Percentiles rank a stretch among this genome's conserved stretches.
Conservation (phyloP, 225 moss, liverwort and hornwort species). For the Thuidium tamariscinum region DNA sequence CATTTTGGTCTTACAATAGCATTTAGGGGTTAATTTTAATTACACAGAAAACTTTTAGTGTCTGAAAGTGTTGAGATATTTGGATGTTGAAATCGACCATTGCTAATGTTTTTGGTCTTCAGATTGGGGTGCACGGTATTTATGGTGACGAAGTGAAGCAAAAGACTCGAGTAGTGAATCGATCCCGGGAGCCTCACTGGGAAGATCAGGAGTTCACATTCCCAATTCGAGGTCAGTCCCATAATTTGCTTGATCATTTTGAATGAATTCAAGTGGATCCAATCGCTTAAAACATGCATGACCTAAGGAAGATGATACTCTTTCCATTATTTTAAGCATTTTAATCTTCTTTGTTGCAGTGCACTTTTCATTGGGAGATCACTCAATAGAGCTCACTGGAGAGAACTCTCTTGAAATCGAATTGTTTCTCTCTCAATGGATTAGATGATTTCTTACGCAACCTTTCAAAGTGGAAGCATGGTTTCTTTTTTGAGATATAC, state of each 20-base stretch:
- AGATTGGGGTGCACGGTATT: conserved; percentile 51
- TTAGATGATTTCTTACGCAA: not conserved
- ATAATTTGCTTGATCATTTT: not conserved
- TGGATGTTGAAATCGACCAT: not conserved
- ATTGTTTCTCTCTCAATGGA: not conserved
- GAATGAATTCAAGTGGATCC: not conserved
- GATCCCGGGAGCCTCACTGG: conserved; percentile 44
- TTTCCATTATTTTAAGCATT: not conserved
- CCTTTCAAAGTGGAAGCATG: not conserved
- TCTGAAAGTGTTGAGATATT: not conserved
- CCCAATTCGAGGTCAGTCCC: conserved; percentile 28
- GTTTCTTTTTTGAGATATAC: not conserved
- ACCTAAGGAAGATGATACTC: not conserved
- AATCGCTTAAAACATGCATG: not conserved
- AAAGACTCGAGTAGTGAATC: not conserved
- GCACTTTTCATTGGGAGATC: not conserved
- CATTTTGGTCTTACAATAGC: not conserved
- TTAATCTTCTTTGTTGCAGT: not conserved
- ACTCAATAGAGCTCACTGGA: not conserved
- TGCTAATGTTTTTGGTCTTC: not conserved
- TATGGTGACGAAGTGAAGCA: conserved; percentile 19
- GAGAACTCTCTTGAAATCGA: not conserved
- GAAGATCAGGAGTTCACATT: conserved; percentile 23
- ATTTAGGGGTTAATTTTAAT: not conserved
- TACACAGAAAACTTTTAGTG: not conserved